A percentile compares a stretch with the other conserved stretches of the same genome.
phyloP scores from a whole-genome alignment of 176 grass and related monocot species.

The Aechmea fasciata region DNA sequence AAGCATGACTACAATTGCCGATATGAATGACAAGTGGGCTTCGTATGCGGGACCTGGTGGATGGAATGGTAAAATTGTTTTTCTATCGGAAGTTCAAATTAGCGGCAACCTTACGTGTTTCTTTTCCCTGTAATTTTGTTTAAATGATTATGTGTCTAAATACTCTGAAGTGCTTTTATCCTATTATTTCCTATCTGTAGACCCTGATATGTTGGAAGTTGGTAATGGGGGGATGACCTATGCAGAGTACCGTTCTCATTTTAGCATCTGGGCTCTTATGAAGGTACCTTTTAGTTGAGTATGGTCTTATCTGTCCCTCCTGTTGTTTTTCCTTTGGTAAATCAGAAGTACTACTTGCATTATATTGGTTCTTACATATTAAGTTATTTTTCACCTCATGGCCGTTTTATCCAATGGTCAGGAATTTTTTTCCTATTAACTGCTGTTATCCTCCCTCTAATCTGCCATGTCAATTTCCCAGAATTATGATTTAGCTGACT shows the following conservation, averaged over 20 bases:
- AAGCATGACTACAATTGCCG: slow-evolving; percentile 93
- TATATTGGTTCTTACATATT: slow-evolving; percentile 1
- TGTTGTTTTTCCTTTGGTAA: not conserved
- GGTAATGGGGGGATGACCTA: slow-evolving; percentile 81
- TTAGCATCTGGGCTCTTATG: slow-evolving; percentile 97
- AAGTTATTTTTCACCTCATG: no score
- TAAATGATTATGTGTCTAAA: not conserved
- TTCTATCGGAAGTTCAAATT: not conserved
- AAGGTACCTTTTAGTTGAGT: slow-evolving; percentile 34
- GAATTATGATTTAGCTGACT: no score
- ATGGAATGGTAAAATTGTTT: slow-evolving; percentile 82
- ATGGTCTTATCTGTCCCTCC: not conserved
- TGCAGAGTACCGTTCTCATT: slow-evolving; percentile 82
- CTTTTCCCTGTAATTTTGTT: not conserved
- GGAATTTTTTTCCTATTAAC: no score
- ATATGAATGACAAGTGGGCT: slow-evolving; percentile 93
- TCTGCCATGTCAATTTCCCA: no score
- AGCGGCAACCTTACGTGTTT: not conserved
- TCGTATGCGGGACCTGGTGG: slow-evolving; percentile 95
- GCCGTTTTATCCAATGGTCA: no score
- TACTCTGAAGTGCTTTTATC: no score
- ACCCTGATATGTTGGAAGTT: slow-evolving; percentile 94
- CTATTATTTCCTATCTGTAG: slow-evolving; percentile 22
- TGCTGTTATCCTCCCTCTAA: no score
- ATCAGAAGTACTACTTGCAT: not conserved